Evolutionary conservation across 345 rosid species (phyloP), one percentile per base, ranked within the genome.

Genomic region (Turnera subulata): DNA sequence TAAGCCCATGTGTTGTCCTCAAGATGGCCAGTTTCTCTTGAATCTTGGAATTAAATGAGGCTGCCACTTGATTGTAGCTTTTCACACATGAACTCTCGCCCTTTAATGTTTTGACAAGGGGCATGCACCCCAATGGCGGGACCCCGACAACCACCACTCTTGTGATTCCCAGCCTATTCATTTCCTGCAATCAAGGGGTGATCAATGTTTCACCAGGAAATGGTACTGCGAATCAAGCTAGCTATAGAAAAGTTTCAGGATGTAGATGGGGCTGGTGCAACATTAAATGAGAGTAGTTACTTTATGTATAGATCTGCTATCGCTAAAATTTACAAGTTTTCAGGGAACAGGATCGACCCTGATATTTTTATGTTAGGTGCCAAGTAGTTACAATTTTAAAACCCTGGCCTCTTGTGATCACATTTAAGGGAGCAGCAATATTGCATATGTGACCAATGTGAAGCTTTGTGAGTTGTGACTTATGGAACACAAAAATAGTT

Each of bases 71-170:
- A 76, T 91, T 91, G 25, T 71, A 69, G 39, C 73, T 64, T 46
- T 75, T 80, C 11, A 78, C 76, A 15, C 98, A 88, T 4, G 64
- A 70, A 10, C 62, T 58, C 63, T 76, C 64, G 63, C 61, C 74
- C 70, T 10, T 59, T 22, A 88, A 57, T 8, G 90, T 84, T 76
- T 70, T 85, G 0, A 85, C 82, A 7, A 88, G 50, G 20, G 96
- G 98, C 86, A 91, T 74, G 68, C 98, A 91, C 9, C 98, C 98
- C 59, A 91, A 33, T 1, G 96, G 96, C 29, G 95, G 96, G 23
- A 91, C 80, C 53, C 98, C 98, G 7, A 91, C 95, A 11, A 85
- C 73, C 17, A 76, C 86, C 68, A 88, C 19, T 63, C 88, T 77
- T 39, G 61, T 81, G 6, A 80, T 74, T 40, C 98, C 95, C 39